Percentiles rank a stretch among this genome's conserved stretches.
Conservation (phyloP, 2,329 filamentous ascomycete genomes). For the Fusarium longipes region DNA sequence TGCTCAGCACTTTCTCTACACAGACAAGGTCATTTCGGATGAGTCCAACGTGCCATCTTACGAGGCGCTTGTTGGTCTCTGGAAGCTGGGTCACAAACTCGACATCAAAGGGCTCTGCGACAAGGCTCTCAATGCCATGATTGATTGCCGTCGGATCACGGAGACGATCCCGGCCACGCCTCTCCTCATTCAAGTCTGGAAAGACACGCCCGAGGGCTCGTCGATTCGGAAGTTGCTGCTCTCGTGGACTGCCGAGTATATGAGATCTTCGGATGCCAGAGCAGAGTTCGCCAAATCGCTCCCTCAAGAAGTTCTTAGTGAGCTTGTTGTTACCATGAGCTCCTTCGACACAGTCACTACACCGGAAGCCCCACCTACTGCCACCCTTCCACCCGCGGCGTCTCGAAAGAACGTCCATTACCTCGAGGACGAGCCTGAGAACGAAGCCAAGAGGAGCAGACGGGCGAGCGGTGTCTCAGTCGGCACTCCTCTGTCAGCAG, state of each 20-base stretch:
- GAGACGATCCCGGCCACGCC: conserved; percentile 67
- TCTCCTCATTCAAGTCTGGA: conserved; percentile 70
- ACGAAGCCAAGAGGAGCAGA: conserved; percentile 58
- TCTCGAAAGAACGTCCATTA: conserved; percentile 62
- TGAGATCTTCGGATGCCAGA: conserved; percentile 66
- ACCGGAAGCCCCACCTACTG: conserved; percentile 42
- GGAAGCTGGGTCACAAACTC: conserved; percentile 66
- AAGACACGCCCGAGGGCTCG: conserved; percentile 70
- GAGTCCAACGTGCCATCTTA: conserved; percentile 60
- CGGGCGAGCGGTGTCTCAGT: conserved; percentile 48
- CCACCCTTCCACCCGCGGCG: conserved; percentile 33
- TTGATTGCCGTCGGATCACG: conserved; percentile 64
- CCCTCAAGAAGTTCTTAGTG: conserved; percentile 70
- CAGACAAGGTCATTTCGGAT: conserved; percentile 59
- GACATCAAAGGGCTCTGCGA: conserved; percentile 67
- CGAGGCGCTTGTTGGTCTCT: conserved; percentile 65
- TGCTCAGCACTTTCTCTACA: conserved; percentile 66
- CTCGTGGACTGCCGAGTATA: conserved; percentile 72
- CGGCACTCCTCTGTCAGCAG: conserved; percentile 26
- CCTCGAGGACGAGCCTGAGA: conserved; percentile 58
- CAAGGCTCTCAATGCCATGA: conserved; percentile 67
- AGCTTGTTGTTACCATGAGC: conserved; percentile 72
- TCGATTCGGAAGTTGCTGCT: conserved; percentile 68
- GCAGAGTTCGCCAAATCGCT: conserved; percentile 70
- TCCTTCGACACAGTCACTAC: conserved; percentile 58